Evolutionary conservation across 2,329 filamentous ascomycete species (phyloP), one percentile per base, ranked within the genome.

Genomic region (Cylindrodendrum hubeiense): DNA sequence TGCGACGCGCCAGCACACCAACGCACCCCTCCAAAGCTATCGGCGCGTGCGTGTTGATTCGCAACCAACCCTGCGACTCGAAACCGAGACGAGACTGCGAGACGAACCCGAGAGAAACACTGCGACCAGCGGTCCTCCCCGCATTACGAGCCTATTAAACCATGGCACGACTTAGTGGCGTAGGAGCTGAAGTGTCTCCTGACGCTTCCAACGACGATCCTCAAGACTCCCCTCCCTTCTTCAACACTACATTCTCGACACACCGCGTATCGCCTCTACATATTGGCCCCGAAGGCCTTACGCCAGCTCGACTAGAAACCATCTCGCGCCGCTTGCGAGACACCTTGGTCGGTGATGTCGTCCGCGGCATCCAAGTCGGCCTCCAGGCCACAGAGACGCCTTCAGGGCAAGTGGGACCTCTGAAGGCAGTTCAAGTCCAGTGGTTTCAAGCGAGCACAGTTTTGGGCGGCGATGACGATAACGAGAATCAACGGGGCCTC

Each of bases 221-320:
- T 39, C 73, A 78, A 24, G 67, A 71, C 1, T 65, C 71, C 22
- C 78, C 81, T 24, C 82, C 82, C 3, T 85, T 90, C 75, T 87
- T 87, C 79, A 86, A 87, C 78, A 88, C 85, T 0, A 88, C 86
- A 15, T 89, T 88, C 67, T 86, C 87, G 4, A 84, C 84, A 6
- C 84, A 88, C 70, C 85, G 86, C 50, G 82, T 84, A 3, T 89
- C 87, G 0, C 86, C 87, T 1, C 78, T 90, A 1, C 83, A 84
- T 71, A 63, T 86, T 22, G 86, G 85, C 24, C 57, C 76, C 3
- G 76, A 82, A 3, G 71, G 72, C 15, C 78, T 88, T 1, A 78
- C 78, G 0, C 50, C 75, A 0, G 44, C 72, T 0, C 80, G 82
- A 3, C 79, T 89, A 3, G 75, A 79, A 15, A 60, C 74, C 0